Percentiles rank a stretch among this genome's conserved stretches.
Evolutionary conservation across 2,329 filamentous ascomycete genomes (phyloP).

Genomic region (Pyricularia pennisetigena): DNA sequence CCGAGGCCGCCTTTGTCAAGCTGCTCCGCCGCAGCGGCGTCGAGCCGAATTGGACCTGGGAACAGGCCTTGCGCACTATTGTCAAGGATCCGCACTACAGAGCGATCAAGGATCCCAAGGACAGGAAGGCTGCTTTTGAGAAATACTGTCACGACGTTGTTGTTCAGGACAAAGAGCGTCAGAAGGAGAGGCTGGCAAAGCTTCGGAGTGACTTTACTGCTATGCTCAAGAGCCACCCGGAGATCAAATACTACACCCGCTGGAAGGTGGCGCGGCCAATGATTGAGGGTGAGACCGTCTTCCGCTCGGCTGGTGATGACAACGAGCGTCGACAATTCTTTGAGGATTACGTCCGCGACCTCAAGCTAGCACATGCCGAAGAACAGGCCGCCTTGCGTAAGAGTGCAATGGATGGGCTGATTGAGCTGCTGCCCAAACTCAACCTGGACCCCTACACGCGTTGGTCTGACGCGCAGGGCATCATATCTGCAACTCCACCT

Average conservation of each 20-base stretch:
- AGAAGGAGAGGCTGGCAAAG: conserved; percentile 87
- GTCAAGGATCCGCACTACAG: conserved; percentile 90
- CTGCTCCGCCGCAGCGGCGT: conserved; percentile 77
- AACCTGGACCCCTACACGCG: conserved; percentile 87
- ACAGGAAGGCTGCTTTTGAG: conserved; percentile 84
- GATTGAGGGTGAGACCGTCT: conserved; percentile 91
- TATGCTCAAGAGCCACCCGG: conserved; percentile 92
- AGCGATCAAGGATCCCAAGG: conserved; percentile 84
- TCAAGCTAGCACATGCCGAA: conserved; percentile 74
- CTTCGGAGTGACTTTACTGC: conserved; percentile 87
- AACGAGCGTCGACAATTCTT: conserved; percentile 82
- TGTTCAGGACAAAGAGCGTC: conserved; percentile 85
- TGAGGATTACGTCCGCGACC: conserved; percentile 80
- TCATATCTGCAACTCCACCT: conserved; percentile 66
- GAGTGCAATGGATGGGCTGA: conserved; percentile 75
- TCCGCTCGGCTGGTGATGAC: conserved; percentile 82
- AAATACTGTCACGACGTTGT: conserved; percentile 90
- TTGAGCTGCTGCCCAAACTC: conserved; percentile 66
- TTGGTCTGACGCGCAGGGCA: conserved; percentile 81
- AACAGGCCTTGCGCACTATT: conserved; percentile 74
- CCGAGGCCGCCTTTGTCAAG: conserved; percentile 88
- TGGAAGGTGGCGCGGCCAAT: conserved; percentile 95
- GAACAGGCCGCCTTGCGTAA: conserved; percentile 63
- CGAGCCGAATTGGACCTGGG: conserved; percentile 87
- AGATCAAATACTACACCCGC: conserved; percentile 93